A percentile compares a stretch with the other conserved stretches of the same genome.
Evolutionary conservation across 2,329 filamentous ascomycete genomes (phyloP).

Genomic region (Colletotrichum lini): DNA sequence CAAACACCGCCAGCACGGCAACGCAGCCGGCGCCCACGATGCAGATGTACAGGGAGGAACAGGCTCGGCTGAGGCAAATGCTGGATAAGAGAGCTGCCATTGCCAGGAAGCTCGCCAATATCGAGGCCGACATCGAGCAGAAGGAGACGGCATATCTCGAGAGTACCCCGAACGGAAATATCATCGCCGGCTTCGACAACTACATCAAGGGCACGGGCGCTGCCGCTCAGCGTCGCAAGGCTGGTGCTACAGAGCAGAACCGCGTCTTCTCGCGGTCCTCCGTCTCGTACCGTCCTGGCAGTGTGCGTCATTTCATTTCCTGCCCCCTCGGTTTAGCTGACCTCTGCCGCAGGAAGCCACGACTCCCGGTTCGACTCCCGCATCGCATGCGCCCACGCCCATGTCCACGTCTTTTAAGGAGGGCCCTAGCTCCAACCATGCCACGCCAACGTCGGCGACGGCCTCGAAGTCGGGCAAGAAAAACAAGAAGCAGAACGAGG

Average conservation of each 20-base stretch:
- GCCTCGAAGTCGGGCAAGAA: constrained; percentile 61
- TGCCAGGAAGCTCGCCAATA: constrained; percentile 52
- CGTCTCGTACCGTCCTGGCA: constrained; percentile 69
- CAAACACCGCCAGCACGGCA: constrained; percentile 43
- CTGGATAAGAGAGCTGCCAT: constrained; percentile 56
- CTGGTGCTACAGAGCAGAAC: constrained; percentile 77
- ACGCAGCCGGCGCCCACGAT: constrained; percentile 50
- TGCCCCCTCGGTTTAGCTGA: background rate
- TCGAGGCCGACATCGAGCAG: constrained; percentile 86
- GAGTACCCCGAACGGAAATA: constrained; percentile 90
- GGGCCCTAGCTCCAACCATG: constrained; percentile 61
- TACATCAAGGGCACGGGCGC: constrained; percentile 91
- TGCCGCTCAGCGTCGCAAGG: constrained; percentile 75
- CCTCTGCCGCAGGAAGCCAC: constrained; percentile 55
- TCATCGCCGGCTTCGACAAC: constrained; percentile 97
- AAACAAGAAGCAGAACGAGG: constrained; percentile 65
- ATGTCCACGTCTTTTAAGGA: constrained; percentile 68
- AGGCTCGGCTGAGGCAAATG: constrained; percentile 63
- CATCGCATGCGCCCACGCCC: constrained; percentile 68
- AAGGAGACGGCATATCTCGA: constrained; percentile 93
- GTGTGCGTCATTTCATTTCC: constrained; percentile 17
- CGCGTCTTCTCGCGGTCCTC: constrained; percentile 80
- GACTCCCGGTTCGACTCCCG: constrained; percentile 61
- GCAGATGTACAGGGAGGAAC: constrained; percentile 66
- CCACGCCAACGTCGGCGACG: constrained; percentile 69